phyloP scores from a whole-genome alignment of 2,329 filamentous ascomycete genomes.

The Talaromyces sp. region DNA sequence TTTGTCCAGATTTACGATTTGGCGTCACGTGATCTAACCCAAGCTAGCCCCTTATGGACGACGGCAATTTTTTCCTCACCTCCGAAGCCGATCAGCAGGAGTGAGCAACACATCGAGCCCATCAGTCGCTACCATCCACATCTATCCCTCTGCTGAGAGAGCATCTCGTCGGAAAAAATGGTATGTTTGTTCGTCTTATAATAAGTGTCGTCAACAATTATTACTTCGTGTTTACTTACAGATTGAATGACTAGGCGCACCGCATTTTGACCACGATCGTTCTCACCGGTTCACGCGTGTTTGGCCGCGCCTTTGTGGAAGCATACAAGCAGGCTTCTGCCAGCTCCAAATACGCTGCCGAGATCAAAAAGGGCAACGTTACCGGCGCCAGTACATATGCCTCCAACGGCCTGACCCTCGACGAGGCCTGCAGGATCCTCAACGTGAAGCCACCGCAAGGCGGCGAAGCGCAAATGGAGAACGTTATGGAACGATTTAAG shows the following conservation, averaged over 20 bases:
- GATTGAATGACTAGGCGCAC: constrained; percentile 63
- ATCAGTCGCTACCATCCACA: background rate
- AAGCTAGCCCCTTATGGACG: background rate
- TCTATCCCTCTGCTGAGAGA: background rate
- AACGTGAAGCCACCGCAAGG: constrained; percentile 85
- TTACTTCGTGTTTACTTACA: background rate
- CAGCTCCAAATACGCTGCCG: constrained; percentile 73
- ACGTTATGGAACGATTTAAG: constrained; percentile 85
- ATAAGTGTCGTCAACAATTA: background rate
- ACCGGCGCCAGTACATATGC: constrained; percentile 50
- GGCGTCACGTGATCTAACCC: background rate
- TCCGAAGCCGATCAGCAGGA: background rate
- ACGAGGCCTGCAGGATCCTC: constrained; percentile 95
- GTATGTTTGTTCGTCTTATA: background rate
- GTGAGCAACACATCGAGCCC: background rate
- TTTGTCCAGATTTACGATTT: background rate
- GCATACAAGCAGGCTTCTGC: constrained; percentile 94
- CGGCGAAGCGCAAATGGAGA: constrained; percentile 71
- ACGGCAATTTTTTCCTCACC: background rate
- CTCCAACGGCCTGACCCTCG: constrained; percentile 76
- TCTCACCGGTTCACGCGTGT: constrained; percentile 81
- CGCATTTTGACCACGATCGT: constrained; percentile 91
- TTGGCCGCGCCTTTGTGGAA: constrained; percentile 87
- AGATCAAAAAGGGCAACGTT: constrained; percentile 58
- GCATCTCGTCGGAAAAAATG: background rate